phyloP scores from a whole-genome alignment of 495 filamentous ascomycete species.

The Daldinia vernicosa region DNA sequence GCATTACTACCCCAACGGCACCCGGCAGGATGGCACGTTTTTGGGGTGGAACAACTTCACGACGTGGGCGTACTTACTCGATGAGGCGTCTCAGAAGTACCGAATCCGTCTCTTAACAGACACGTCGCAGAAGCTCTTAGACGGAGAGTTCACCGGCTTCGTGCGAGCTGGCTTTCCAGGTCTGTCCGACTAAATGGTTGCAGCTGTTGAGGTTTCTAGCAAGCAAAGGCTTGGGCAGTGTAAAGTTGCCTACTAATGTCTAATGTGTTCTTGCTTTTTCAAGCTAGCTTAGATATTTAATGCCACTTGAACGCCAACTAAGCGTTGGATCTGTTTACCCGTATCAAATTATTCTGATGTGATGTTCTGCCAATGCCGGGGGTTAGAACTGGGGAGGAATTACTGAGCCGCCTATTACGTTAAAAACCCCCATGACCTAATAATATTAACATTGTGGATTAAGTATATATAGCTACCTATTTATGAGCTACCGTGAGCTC shows the following conservation, averaged over 20 bases:
- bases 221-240: not conserved
- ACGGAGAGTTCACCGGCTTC: constrained; percentile 35
- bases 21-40: constrained; percentile 33
- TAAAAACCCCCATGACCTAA: too few species aligned
- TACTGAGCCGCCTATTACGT: too few species aligned
- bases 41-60: constrained; percentile 35
- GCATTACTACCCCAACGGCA: constrained; percentile 40
- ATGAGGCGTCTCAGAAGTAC: constrained; percentile 13
- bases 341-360: too few species aligned
- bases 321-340: too few species aligned
- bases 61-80: constrained; percentile 36
- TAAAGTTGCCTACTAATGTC: not conserved
- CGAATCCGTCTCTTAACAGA: constrained; percentile 32
- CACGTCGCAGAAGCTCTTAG: not conserved
- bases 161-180: constrained; percentile 30
- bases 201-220: not conserved
- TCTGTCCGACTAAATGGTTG: constrained; percentile 13
- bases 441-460: too few species aligned
- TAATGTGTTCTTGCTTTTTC: not conserved
- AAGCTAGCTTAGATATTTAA: too few species aligned
- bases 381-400: too few species aligned
- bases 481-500: too few species aligned
- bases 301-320: too few species aligned
- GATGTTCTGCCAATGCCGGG: too few species aligned
- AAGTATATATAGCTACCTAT: too few species aligned